Evolutionary conservation across 768 basidiomycete species (phyloP), one percentile per base, ranked within the genome.

Genomic region (Clitopilus passeckerianus): DNA sequence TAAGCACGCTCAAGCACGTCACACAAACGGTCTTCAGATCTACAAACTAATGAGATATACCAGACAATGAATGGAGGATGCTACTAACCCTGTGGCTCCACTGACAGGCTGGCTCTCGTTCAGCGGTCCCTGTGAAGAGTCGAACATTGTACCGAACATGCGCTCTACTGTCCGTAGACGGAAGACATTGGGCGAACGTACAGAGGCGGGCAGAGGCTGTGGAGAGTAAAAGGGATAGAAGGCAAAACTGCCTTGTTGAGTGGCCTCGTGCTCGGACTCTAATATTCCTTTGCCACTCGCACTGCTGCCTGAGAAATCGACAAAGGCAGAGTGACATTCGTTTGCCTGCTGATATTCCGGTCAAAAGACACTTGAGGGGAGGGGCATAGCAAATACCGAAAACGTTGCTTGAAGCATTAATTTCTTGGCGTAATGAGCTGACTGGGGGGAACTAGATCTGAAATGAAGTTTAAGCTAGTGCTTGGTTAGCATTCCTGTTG

Each of bases 51-150:
- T 41, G 37, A 41, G 37, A 41, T 24, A 44, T 18, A 44, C 22
- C 62, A 56, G 61, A 59, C 52, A 9, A 57, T 9, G n/a, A 9
- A 57, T 57, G 46, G 12, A 41, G 14, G n/a, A n/a, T 5, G n/a
- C 12, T n/a, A 41, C 37, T 15, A 41, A 41, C 37, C 37, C n/a
- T 15, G 37, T 50, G 3, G 18, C 16, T 23, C 46, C 46, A 3
- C 5, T n/a, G 9, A 23, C 16, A 50, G 20, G 16, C 46, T 23
- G 22, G 20, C 18, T 12, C 18, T 50, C 46, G 18, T 50, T 12
- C 16, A 50, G 20, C 5, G 5, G 12, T 9, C 3, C 18, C 10
- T n/a, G 4, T 5, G 46, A 18, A 18, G 9, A 10, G 20, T 50
- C 46, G 46, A 50, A 50, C 18, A 50, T 50, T 23, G 18, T 12